A percentile compares a stretch with the other conserved stretches of the same genome.
These are phyloP conservation scores for Calonectria pseudoturangicola DNA, from an alignment of 2,329 filamentous ascomycete species.

Conservation along the genomic window DNA sequence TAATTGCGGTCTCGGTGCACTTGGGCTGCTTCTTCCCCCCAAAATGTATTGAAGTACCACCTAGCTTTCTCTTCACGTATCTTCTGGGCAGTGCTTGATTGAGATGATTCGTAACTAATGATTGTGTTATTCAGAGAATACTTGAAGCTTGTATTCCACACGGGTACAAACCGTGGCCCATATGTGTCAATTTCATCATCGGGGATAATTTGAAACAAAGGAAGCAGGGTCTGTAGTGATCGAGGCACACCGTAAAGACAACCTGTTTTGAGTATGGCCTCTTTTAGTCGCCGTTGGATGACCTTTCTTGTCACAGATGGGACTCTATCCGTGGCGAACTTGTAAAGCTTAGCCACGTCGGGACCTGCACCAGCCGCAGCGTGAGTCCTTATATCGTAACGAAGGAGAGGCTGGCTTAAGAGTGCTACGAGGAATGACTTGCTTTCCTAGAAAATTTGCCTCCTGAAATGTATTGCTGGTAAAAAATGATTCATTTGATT, in stretches of 20 bases:
- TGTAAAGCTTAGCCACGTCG: not conserved
- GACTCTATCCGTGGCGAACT: not conserved
- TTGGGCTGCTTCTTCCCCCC: conserved; percentile 4
- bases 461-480: no score
- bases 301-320: not conserved
- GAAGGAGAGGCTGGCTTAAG: not conserved
- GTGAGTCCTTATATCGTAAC: not conserved
- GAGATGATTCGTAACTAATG: not conserved
- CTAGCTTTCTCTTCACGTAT: not conserved
- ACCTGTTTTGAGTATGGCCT: not conserved
- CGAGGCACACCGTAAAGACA: conserved; percentile 8
- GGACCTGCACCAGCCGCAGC: not conserved
- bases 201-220: not conserved
- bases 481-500: no score
- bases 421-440: no score
- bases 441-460: no score
- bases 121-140: not conserved
- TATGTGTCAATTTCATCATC: conserved; percentile 20
- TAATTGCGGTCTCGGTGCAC: conserved; percentile 2
- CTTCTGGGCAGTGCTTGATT: not conserved
- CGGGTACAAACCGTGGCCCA: not conserved
- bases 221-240: not conserved
- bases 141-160: no score
- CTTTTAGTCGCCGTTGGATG: not conserved
- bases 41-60: not conserved